phyloP scores from a whole-genome alignment of 2,329 filamentous ascomycete genomes.

The Paracamarosporium sp. region DNA sequence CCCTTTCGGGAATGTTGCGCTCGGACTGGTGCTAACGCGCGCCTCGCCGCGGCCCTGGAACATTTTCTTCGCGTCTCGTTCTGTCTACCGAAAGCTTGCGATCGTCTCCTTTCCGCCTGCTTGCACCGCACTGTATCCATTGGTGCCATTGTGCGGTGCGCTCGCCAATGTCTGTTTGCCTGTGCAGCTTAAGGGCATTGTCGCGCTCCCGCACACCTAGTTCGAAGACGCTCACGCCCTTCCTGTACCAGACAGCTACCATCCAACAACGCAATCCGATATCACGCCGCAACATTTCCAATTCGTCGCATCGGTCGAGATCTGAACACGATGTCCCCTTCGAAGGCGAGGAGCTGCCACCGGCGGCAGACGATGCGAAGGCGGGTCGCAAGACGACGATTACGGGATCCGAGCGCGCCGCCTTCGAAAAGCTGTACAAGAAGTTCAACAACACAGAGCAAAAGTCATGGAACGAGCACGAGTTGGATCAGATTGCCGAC shows the following conservation, averaged over 20 bases:
- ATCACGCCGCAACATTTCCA: slow-evolving; percentile 26
- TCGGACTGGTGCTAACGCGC: not conserved
- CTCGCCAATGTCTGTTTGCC: slow-evolving; percentile 39
- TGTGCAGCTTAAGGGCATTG: slow-evolving; percentile 36
- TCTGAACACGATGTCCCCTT: slow-evolving; percentile 60
- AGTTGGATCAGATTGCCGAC: slow-evolving; percentile 37
- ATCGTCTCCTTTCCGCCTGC: not conserved
- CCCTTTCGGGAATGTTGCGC: not conserved
- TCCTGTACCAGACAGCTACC: slow-evolving; percentile 76
- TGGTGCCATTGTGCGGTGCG: not conserved
- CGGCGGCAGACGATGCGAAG: slow-evolving; percentile 22
- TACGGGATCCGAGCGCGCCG: slow-evolving; percentile 42
- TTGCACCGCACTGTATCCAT: not conserved
- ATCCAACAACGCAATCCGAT: slow-evolving; percentile 51
- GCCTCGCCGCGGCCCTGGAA: not conserved
- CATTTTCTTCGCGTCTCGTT: not conserved
- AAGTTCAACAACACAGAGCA: slow-evolving; percentile 28
- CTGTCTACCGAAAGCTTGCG: not conserved
- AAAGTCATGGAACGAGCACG: slow-evolving; percentile 17
- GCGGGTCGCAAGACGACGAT: slow-evolving; percentile 39
- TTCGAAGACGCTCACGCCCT: slow-evolving; percentile 62
- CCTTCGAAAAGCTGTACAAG: slow-evolving; percentile 44
- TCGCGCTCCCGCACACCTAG: slow-evolving; percentile 38
- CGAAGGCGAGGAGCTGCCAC: slow-evolving; percentile 49
- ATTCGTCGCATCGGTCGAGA: slow-evolving; percentile 21